Evolutionary conservation across 305 asterid species (phyloP).

Genomic region (Petunia hybrid): DNA sequence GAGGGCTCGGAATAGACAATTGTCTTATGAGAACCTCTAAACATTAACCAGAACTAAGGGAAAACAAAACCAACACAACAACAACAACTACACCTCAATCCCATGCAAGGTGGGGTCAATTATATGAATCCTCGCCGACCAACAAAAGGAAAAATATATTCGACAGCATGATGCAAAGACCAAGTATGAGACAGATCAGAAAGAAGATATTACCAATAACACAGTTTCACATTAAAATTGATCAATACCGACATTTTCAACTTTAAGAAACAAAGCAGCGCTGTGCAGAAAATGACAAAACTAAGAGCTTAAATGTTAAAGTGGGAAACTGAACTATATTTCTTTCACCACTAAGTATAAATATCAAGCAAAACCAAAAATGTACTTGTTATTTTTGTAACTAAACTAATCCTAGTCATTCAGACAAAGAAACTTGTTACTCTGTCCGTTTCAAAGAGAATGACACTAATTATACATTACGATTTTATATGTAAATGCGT

Average conservation of each 20-base stretch:
- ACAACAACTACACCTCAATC: too few species aligned
- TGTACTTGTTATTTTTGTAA: background rate
- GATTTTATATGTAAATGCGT: background rate
- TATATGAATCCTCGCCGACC: background rate
- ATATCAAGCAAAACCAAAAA: conserved; percentile 10
- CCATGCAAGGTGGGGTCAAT: too few species aligned
- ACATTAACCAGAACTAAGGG: background rate
- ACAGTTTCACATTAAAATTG: background rate
- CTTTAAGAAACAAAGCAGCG: conserved; percentile 10
- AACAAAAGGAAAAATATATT: background rate
- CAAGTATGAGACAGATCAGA: background rate
- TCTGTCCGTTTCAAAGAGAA: background rate
- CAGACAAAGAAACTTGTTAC: background rate
- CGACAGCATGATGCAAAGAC: background rate
- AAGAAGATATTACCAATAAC: conserved; percentile 4
- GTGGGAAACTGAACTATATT: too few species aligned
- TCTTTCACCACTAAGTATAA: background rate
- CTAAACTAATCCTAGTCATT: background rate
- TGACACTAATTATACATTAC: background rate
- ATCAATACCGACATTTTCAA: background rate
- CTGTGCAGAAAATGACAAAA: background rate
- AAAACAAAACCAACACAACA: too few species aligned
- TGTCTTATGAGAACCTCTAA: conserved; percentile 9
- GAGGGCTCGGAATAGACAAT: background rate
- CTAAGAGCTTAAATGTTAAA: background rate